Evolutionary conservation across 2,329 filamentous ascomycete genomes (phyloP), one percentile per base, ranked within the genome.

Genomic region (Dactylellina haptotyla): DNA sequence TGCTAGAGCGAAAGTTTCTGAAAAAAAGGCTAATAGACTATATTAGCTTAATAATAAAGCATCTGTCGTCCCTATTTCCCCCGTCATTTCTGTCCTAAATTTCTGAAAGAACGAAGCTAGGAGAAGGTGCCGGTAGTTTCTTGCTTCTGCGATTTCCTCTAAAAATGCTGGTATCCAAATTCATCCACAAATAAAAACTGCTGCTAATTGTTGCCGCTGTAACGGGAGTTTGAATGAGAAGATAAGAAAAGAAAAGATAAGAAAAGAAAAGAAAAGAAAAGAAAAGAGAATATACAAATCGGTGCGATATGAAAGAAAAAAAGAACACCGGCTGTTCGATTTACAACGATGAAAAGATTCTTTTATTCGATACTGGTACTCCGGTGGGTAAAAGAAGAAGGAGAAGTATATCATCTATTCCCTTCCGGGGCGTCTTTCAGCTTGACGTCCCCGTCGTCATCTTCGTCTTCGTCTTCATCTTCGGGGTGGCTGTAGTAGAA

Each of bases 391-490:
- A 28, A 32, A 45, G 20, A 59, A 18, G 10, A 46, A 43, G 9
- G 12, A 26, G 12, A 9, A 41, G 32, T 9, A n/a, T n/a, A n/a
- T 34, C 20, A 57, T 57, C 18, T 57, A 20, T 43, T 56, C 34
- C 25, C 37, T 9, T 46, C 56, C n/a, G 67, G 59, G 2, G 69
- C 61, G 30, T 73, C 69, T 62, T 61, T 73, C 28, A 73, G 37
- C 25, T 73, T 50, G 1, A 73, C 37, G 12, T 73, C 69, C 6
- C 69, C 69, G 16, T 73, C 69, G 4, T 65, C 69, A 18, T 73
- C 69, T 34, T 73, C 67, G n/a, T 65, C 66, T 3, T 72, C 69
- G 16, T 73, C 69, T 8, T 63, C 48, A 9, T 72, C 43, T 20
- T 72, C 67, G 9, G 59, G 67, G 20, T 72, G 67, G 3, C 67